These are phyloP conservation scores for Berberis thunbergii DNA, from an alignment of 164 flowering plant species.

Conservation along the genomic window DNA sequence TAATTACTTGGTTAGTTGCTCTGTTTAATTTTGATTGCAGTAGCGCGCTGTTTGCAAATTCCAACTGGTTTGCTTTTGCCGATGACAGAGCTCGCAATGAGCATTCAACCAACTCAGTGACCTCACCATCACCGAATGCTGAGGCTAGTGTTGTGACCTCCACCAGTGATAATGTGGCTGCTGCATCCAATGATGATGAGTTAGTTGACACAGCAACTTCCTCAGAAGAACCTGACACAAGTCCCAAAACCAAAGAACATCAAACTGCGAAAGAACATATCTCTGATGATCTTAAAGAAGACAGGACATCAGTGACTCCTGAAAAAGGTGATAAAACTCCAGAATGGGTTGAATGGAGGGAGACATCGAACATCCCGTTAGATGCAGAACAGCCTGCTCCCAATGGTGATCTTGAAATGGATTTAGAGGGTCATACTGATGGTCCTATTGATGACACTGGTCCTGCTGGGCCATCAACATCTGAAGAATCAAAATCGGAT, in stretches of 20 bases:
- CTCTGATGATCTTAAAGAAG: constrained; percentile 20
- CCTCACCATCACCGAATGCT: constrained; percentile 50
- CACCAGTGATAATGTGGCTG: constrained; percentile 36
- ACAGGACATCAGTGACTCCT: constrained; percentile 10
- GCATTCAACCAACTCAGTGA: constrained; percentile 28
- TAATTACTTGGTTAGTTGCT: neutral
- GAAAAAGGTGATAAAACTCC: constrained; percentile 45
- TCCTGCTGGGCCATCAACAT: constrained; percentile 9
- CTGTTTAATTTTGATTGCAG: constrained; percentile 25
- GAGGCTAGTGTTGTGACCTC: constrained; percentile 25
- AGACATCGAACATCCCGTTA: constrained; percentile 36
- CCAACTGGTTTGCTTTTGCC: constrained; percentile 96
- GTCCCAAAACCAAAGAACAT: constrained; percentile 16
- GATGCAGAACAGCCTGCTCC: constrained; percentile 17
- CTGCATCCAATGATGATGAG: constrained; percentile 43
- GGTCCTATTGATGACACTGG: constrained; percentile 1
- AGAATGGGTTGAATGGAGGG: constrained; percentile 90
- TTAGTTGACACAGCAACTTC: constrained; percentile 51
- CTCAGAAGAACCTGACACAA: constrained; percentile 23
- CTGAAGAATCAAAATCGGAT: neutral
- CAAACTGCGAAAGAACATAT: constrained; percentile 1
- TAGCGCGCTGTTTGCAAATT: constrained; percentile 76
- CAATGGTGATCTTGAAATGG: constrained; percentile 27
- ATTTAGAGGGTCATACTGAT: constrained; percentile 4
- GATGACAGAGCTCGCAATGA: constrained; percentile 51